Conservation (phyloP, 345 rosid genomes). For the Viola odorata region DNA sequence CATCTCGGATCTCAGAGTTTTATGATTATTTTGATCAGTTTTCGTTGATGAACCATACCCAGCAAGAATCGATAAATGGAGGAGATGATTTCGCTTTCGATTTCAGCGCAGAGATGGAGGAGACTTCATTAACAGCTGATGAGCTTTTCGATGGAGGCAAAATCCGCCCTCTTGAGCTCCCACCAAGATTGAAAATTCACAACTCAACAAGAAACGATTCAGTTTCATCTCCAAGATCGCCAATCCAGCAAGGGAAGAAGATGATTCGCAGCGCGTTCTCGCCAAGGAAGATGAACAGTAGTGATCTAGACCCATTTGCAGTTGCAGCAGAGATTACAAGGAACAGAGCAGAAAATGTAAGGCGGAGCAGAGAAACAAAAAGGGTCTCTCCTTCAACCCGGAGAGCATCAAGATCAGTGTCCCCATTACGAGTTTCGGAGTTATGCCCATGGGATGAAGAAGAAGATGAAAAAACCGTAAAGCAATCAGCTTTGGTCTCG, state of each 20-base stretch:
- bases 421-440: conserved; percentile 65
- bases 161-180: conserved; percentile 16
- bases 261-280: conserved; percentile 50
- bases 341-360: conserved; percentile 9
- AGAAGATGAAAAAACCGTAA: conserved; percentile 14
- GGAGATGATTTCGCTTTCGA: conserved; percentile 30
- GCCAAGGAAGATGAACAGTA: conserved; percentile 31
- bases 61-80: neutral
- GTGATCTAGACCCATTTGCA: conserved; percentile 30
- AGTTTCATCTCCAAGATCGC: conserved; percentile 50
- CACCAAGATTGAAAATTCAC: conserved; percentile 43
- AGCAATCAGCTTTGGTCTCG: conserved; percentile 12
- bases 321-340: neutral
- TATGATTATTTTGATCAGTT: conserved; percentile 34
- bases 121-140: conserved; percentile 22
- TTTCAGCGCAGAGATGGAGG: conserved; percentile 15
- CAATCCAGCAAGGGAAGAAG: conserved; percentile 41
- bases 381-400: conserved; percentile 39
- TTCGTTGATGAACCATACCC: neutral
- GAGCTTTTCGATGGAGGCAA: conserved; percentile 27
- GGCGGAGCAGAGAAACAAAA: conserved; percentile 61
- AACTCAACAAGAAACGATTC: conserved; percentile 27
- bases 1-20: conserved; percentile 50
- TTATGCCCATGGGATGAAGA: conserved; percentile 76
- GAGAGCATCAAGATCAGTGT: conserved; percentile 57